Evolutionary conservation across 768 basidiomycete species (phyloP), one percentile per base, ranked within the genome.

Genomic region (Austroboletus festivus): DNA sequence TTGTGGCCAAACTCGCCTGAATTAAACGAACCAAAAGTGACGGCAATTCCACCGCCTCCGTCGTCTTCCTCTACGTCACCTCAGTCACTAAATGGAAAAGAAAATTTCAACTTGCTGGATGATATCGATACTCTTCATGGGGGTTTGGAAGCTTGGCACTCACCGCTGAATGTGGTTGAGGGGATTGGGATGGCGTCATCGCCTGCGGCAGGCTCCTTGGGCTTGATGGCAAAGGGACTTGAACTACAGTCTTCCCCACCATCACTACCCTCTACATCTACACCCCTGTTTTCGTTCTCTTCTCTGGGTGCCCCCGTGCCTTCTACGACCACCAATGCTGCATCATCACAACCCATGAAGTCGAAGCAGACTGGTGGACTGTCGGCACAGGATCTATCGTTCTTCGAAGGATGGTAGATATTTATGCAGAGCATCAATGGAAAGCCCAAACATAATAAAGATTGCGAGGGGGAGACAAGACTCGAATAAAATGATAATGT

Each of bases 311-410:
- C 31, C 15, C 21, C 48, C 5, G 34, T 21, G 38, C 57, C 58
- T 37, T 44, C 48, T 21, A 31, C 58, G 7, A 21, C 56, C 15
- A 39, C 60, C 5, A 48, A 57, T 28, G 1, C 38, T 3, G 37
- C 38, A n/a, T 19, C 45, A 31, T 47, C 51, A 18, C 55, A 55
- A 21, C 20, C 51, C 13, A 28, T 47, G 21, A 54, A 63, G 41
- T 53, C 64, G 38, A 61, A 41, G 46, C 55, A 54, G 60, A 67
- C 58, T n/a, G 80, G 82, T 12, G 85, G 84, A 4, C 64, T 92
- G 42, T 86, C 85, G 4, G 89, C 88, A 3, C 86, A 89, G 67
- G 91, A 92, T 74, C 64, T 92, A 44, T 89, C 85, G 16, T 93
- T 93, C 65, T 93, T 93, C 62, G 90, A 93, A 68, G 85, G 87